Evolutionary conservation across 73 alveolate genomes (phyloP).

Genomic region (Breviolum minutum): DNA sequence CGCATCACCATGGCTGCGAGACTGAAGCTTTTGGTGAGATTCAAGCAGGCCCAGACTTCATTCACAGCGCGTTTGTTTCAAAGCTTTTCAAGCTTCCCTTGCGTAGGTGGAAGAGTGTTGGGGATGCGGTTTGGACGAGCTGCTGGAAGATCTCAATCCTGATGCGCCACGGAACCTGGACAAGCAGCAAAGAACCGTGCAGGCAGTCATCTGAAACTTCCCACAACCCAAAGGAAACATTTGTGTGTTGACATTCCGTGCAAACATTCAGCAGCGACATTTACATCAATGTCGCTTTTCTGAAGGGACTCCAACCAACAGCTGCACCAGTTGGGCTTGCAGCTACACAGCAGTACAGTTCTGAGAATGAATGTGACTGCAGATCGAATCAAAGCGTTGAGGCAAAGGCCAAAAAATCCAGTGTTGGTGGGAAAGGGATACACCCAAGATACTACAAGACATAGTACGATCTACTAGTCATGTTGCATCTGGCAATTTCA

Average conservation of each 20-base stretch:
- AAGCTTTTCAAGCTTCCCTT: not conserved
- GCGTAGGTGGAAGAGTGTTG: conserved; percentile 74
- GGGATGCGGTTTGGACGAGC: conserved; percentile 74
- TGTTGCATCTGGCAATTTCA: too few relatives aligned
- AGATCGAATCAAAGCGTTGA: not conserved
- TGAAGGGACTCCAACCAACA: conserved; percentile 22
- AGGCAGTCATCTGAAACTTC: not conserved
- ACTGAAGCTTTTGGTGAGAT: conserved; percentile 82
- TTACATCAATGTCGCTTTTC: not conserved
- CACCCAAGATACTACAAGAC: too few relatives aligned
- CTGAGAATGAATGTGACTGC: not conserved
- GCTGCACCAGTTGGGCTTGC: conserved; percentile 23
- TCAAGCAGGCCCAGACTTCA: conserved; percentile 60
- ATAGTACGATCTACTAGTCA: too few relatives aligned
- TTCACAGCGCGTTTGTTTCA: not conserved
- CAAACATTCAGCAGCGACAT: not conserved
- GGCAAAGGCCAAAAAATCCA: not conserved
- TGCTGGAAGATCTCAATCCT: conserved; percentile 65
- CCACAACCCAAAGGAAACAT: not conserved
- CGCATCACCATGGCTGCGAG: conserved; percentile 93
- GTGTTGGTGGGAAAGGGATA: not conserved
- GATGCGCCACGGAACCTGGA: conserved; percentile 27
- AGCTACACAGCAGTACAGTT: not conserved
- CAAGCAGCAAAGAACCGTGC: conserved; percentile 26
- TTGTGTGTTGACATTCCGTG: too few relatives aligned